Evolutionary conservation across 352 stramenopile species (phyloP).

Genomic region (Nothophytophthora sp.): DNA sequence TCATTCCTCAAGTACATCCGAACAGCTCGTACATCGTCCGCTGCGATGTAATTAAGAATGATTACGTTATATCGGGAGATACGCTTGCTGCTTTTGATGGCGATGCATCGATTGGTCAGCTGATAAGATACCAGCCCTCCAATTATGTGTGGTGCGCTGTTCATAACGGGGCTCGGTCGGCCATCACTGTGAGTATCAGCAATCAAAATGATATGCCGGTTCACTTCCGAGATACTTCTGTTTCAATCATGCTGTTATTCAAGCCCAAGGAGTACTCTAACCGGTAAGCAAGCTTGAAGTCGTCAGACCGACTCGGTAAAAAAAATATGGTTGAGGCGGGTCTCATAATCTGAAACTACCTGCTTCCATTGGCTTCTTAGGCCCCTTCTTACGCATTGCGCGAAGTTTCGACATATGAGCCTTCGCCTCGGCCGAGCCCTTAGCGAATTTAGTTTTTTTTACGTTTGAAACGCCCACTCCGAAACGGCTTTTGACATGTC

Average conservation of each 20-base stretch:
- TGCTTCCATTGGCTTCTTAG: no score
- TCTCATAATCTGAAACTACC: slow-evolving; percentile 5
- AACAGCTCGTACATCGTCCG: slow-evolving; percentile 1
- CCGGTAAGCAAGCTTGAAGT: no score
- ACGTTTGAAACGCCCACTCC: slow-evolving; percentile 7
- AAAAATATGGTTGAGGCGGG: no score
- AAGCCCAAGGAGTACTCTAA: no score
- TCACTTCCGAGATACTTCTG: not conserved
- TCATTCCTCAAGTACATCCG: slow-evolving; percentile 2
- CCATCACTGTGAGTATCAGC: slow-evolving; percentile 3
- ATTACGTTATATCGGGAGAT: not conserved
- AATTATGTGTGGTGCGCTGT: slow-evolving; percentile 1
- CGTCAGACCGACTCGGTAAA: no score
- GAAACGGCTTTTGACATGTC: slow-evolving; percentile 8
- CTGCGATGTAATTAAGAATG: slow-evolving; percentile 7
- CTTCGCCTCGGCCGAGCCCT: slow-evolving; percentile 1
- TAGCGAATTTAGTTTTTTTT: not conserved
- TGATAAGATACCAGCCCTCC: slow-evolving; percentile 1
- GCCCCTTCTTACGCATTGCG: not conserved
- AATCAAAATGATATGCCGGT: slow-evolving; percentile 5
- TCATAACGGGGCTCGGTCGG: slow-evolving; percentile 1
- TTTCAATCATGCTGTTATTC: slow-evolving; percentile 6
- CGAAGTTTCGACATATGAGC: slow-evolving; percentile 3
- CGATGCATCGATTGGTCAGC: not conserved
- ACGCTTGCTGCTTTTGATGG: slow-evolving; percentile 1